Base-by-base conservation (phyloP, 2,329 filamentous ascomycete genomes). In the Pezicula neosporulosa region DNA sequence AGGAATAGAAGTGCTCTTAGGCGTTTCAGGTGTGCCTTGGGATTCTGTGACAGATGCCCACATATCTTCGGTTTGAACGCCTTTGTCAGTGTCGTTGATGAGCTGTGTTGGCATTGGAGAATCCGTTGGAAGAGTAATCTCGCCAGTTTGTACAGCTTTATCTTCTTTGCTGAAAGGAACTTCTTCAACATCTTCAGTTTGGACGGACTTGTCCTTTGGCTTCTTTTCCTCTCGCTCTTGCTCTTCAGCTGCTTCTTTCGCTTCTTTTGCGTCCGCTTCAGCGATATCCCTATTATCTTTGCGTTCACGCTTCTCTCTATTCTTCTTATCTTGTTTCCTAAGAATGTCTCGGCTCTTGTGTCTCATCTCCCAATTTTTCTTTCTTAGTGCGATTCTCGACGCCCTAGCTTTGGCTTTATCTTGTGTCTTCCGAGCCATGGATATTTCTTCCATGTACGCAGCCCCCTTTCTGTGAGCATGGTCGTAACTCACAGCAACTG, bases 391-490 rank as follows among this genome's bases (percentile, higher is more conserved):
- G 59, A 76, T 72, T 62, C 79, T 75, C 21, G 75, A 67, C 21
- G 61, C 58, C 44, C 56, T 48, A 8, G 63, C 62, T 35, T 63
- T 61, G 13, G 54, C 49, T 30, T 61, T 65, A 30, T 65, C 60
- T 7, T 48, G 44, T 6, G 38, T 39, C 30, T 56, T 59, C 16
- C 55, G 52, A 35, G 78, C 72, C 55, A 76, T 74, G 19, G 71
- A 67, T 2, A 79, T 73, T 56, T 76, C 75, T 49, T 79, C 71
- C 56, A 80, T 66, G 49, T 81, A 75, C 1, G 71, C 68, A 45
- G 75, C 72, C 1, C 77, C 80, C 64, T 83, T 83, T 67, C 73
- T 77, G 59, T 85, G 81, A 0, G 81, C 81, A 6, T 83, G 60
- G 58, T 85, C 81, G 53, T 85, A 84, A 0, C 80, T 76, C 37